Base-by-base conservation (phyloP, 1,139 yeast species). In the Groenewaldozyma auringiensis region DNA sequence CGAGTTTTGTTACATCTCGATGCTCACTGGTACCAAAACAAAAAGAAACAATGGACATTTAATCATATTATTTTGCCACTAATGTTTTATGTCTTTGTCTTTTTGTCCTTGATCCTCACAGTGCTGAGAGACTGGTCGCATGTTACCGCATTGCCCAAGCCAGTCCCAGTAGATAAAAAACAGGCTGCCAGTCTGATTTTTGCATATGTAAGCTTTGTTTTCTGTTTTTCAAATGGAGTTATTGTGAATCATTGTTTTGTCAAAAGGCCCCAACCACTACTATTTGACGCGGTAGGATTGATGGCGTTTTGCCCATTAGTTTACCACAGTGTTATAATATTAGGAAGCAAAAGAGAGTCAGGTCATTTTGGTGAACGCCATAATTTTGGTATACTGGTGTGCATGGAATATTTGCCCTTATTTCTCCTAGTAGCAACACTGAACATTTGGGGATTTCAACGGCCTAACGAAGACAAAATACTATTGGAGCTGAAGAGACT, bases 371-470 rank as follows among this genome's bases (percentile, higher is more conserved):
- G 29, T 8, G 11, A 25, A 8, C 6, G 29, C 9, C 6, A 6
- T 25, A 25, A 25, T 25, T 6, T 11, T 8, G 11, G 41, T 6
- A 48, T 50, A 21, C 53, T 59, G 4, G 58, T 47, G 2, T 13
- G 54, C 4, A 42, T 57, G 53, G 61, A 55, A 9, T 58, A 59
- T 42, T 36, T 59, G 9, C 63, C 63, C 3, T 33, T 54, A 1
- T 31, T 57, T 25, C 45, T 48, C n/a, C 40, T 58, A 1, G 53
- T 54, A 2, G 45, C 55, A 11, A 44, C 50, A 31, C 46, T 56
- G 50, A 57, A 58, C 44, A 21, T 57, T 21, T 46, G 50, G 18
- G 62, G 60, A 2, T 45, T 53, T 18, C 47, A 45, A n/a, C 40
- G 56, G 25, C 50, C 45, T 31, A 59, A 59, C 40, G 62, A 59